Base-by-base conservation (phyloP, 805 yeast genomes). In the Helenozyma baotianmanensis region DNA sequence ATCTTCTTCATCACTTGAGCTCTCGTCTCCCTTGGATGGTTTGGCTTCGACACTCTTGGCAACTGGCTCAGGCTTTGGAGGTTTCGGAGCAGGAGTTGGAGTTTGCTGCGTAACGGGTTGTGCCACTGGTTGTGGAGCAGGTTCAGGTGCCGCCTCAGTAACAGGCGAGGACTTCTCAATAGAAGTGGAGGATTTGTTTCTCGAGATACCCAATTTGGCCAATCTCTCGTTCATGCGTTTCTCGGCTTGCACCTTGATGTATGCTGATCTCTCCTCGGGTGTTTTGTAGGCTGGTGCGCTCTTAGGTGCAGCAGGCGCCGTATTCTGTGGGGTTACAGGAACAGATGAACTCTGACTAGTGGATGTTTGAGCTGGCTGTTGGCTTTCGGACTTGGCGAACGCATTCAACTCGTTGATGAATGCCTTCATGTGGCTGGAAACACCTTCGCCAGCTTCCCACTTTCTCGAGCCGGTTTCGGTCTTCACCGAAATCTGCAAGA, bases 401-500 rank as follows among this genome's bases (percentile, higher is more conserved):
- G 40, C 28, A 19, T 68, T 68, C 48, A 87, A 62, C 29, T 72
- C 73, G 29, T 61, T 62, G 40, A 89, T 77, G 43, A 89, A 78
- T 5, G 63, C 62, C 34, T 72, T 69, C 27, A 86, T 89, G 23
- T 74, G 68, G 3, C 34, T 69, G n/a, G 77, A 72, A 17, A 87
- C 80, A 24, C 89, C 95, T 24, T 78, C 62, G 9, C 95, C 96
- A 28, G 76, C 70, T 41, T 84, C 96, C 86, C 89, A 89, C 50
- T 82, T 80, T 22, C 76, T 70, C 27, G 74, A 70, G 4, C 81
- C 82, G 27, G 67, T 62, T 29, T 72, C 67, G 29, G 69, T 70
- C 27, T 55, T 59, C 8, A 53, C 53, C 8, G 70, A 46, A 25
- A 70, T 56, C 27, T 70, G 63, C 42, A 76, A 62, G 24, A 58